Evolutionary conservation across 2,329 filamentous ascomycete species (phyloP).

Genomic region (Fonsecaea erecta): DNA sequence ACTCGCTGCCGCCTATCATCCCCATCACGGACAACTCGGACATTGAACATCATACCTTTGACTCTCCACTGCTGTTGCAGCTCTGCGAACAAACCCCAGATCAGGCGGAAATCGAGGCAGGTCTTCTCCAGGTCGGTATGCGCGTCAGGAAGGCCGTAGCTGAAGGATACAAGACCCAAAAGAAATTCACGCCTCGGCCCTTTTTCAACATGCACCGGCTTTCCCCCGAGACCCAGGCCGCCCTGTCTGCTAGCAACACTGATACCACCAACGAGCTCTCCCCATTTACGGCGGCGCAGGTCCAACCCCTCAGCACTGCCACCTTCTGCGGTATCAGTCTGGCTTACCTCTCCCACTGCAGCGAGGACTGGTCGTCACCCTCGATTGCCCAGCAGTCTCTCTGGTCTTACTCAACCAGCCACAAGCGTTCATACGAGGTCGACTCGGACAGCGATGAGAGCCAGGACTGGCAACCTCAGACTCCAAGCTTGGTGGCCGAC

Average conservation of each 20-base stretch:
- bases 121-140: constrained; percentile 92
- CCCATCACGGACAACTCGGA: constrained; percentile 32
- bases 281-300: constrained; percentile 50
- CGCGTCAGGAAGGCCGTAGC: constrained; percentile 89
- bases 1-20: constrained; percentile 40
- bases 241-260: constrained; percentile 24
- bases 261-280: constrained; percentile 19
- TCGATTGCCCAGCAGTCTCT: constrained; percentile 46
- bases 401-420: constrained; percentile 43
- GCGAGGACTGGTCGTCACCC: constrained; percentile 46
- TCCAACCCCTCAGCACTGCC: constrained; percentile 57
- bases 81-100: constrained; percentile 45
- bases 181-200: constrained; percentile 38
- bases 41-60: constrained; percentile 34
- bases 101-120: constrained; percentile 66
- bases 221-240: constrained; percentile 37
- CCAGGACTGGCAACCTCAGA: constrained; percentile 36
- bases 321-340: constrained; percentile 35
- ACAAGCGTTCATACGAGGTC: constrained; percentile 51
- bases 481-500: constrained; percentile 33
- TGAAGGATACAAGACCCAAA: constrained; percentile 77
- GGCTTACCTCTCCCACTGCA: constrained; percentile 42
- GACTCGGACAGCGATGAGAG: constrained; percentile 46
- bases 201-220: constrained; percentile 35
- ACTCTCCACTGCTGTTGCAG: constrained; percentile 45